phyloP scores from a whole-genome alignment of 2,329 filamentous ascomycete species.

The Botrytis pseudocinerea region DNA sequence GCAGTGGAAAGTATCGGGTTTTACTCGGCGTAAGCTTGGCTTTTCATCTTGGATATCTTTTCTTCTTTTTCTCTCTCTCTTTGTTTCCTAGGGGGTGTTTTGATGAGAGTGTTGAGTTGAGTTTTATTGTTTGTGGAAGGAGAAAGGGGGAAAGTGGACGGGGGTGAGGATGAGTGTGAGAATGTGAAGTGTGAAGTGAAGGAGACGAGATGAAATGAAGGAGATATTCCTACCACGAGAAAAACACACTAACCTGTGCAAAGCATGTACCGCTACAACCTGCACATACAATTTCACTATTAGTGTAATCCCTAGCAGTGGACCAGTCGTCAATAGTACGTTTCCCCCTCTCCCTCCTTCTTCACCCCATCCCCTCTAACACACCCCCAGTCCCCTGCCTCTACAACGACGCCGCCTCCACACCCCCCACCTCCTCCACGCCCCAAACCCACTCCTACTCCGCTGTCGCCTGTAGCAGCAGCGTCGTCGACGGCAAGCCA shows the following conservation, averaged over 20 bases:
- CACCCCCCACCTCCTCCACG: not conserved
- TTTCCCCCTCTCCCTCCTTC: not conserved
- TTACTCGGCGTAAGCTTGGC: slow-evolving; percentile 24
- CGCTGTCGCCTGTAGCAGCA: not conserved
- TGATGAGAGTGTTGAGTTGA: not conserved
- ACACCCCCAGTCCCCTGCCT: not conserved
- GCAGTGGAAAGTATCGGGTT: slow-evolving; percentile 24
- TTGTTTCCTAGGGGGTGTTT: not conserved
- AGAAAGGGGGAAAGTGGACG: not conserved
- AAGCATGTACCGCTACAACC: slow-evolving; percentile 9
- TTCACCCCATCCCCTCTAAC: not conserved
- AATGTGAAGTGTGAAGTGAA: not conserved
- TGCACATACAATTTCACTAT: slow-evolving; percentile 20
- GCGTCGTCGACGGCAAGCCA: not conserved
- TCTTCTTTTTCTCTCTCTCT: too few species aligned
- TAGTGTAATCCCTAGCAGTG: not conserved
- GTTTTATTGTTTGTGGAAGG: not conserved
- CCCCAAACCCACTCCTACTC: slow-evolving; percentile 3
- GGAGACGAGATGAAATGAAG: not conserved
- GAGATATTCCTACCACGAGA: not conserved
- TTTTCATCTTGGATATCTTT: not conserved
- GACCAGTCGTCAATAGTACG: not conserved
- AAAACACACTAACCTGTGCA: not conserved
- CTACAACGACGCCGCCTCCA: not conserved
- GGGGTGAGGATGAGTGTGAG: too few species aligned